These are phyloP conservation scores for Kalaharituber pfeilii DNA, from an alignment of 2,329 filamentous ascomycete genomes.

Conservation along the genomic window DNA sequence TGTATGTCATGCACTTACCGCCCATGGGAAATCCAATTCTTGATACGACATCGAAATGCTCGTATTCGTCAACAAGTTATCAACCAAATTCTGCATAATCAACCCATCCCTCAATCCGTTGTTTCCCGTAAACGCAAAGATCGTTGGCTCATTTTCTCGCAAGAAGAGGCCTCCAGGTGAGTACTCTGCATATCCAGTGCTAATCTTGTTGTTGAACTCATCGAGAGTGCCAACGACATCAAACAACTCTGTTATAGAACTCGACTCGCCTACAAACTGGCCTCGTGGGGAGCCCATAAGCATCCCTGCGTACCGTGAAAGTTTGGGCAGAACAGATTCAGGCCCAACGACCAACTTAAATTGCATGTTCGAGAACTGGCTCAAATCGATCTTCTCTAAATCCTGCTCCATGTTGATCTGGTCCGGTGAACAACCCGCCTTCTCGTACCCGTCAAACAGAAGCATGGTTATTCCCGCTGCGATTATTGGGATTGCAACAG, in stretches of 20 bases:
- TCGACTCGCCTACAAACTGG: no score
- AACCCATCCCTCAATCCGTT: background rate
- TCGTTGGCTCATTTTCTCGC: slow-evolving; percentile 33
- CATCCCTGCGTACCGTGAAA: background rate
- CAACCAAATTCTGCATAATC: slow-evolving; percentile 43
- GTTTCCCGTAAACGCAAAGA: slow-evolving; percentile 30
- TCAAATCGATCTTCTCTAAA: background rate
- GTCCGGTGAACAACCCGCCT: slow-evolving; percentile 31
- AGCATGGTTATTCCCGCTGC: slow-evolving; percentile 64
- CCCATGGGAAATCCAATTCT: slow-evolving; percentile 55
- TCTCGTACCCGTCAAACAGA: slow-evolving; percentile 45
- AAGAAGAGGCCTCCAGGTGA: slow-evolving; percentile 69
- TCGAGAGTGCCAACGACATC: slow-evolving; percentile 44
- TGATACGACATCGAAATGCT: slow-evolving; percentile 56
- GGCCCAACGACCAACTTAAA: slow-evolving; percentile 24
- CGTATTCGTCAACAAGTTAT: slow-evolving; percentile 48
- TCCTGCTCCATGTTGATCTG: background rate
- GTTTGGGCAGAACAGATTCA: slow-evolving; percentile 10
- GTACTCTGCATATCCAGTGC: slow-evolving; percentile 45
- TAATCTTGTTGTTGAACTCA: slow-evolving; percentile 51
- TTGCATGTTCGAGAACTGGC: background rate
- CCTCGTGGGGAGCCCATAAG: no score
- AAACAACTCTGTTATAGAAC: slow-evolving; percentile 28
- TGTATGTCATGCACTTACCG: no score
- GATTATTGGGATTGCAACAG: slow-evolving; percentile 59